Evolutionary conservation across 306 rosid genomes (phyloP), one percentile per base, ranked within the genome.

Genomic region (Ceratonia siliqua): DNA sequence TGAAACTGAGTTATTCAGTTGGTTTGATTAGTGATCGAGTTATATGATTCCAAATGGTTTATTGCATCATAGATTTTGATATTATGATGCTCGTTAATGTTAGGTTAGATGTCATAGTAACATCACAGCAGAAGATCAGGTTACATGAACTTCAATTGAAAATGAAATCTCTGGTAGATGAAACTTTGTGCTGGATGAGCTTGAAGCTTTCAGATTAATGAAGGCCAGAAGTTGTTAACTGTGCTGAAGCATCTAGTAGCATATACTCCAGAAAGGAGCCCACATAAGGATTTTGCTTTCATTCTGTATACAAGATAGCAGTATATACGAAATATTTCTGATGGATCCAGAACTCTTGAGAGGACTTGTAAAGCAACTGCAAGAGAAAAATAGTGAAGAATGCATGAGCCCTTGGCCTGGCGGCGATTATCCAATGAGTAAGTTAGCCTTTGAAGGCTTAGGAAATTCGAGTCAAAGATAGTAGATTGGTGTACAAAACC

Each of bases 1-100:
- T 79, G 82, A 76, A 76, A 83, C 84, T 65, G 62, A 57, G 74
- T 76, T 78, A 66, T 79, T 67, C 38, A 43, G 74, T 79, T 76
- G 46, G 76, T 75, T 71, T 83, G 46, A 11, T 18, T 62, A 82
- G 77, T 79, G 54, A 64, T 45, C 36, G 20, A 24, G 63, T 61
- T 36, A 61, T 69, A 2, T 62, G 57, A 75, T 32, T 8, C 61
- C 52, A 53, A 68, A 62, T 22, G 25, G n/a, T 58, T 41, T 57
- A 30, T 27, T 35, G 52, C 64, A 27, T 12, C 5, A 0, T 53
- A 12, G 10, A 3, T 8, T 21, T 24, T 18, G 27, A 50, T 1
- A 18, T 18, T 46, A n/a, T n/a, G n/a, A n/a, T n/a, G n/a, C n/a
- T n/a, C n/a, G n/a, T n/a, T n/a, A 32, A n/a, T 42, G 35, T 62